These are phyloP conservation scores for Scleroderma bovista DNA, from an alignment of 768 basidiomycete species.

Conservation along the genomic window DNA sequence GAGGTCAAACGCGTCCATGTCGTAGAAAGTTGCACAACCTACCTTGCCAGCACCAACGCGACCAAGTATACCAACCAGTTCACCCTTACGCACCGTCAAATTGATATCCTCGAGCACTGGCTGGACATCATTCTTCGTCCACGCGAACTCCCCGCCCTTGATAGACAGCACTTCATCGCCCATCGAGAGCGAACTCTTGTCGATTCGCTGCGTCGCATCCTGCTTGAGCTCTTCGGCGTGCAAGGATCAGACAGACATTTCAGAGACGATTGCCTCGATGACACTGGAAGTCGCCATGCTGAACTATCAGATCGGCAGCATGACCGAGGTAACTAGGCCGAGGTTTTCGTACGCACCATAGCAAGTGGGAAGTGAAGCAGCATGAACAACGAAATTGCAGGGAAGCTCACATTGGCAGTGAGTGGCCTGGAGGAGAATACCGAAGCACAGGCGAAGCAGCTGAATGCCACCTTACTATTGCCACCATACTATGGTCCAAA, in stretches of 20 bases:
- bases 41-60: constrained; percentile 92
- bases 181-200: constrained; percentile 34
- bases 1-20: neutral
- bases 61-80: constrained; percentile 80
- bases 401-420: constrained; percentile 91
- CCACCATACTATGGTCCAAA: neutral
- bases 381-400: constrained; percentile 89
- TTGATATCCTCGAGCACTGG: constrained; percentile 71
- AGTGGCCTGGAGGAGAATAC: constrained; percentile 57
- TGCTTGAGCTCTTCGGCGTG: constrained; percentile 72
- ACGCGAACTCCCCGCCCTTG: constrained; percentile 73
- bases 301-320: constrained; percentile 41
- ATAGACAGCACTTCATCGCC: constrained; percentile 73
- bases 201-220: constrained; percentile 60
- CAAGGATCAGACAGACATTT: constrained; percentile 68
- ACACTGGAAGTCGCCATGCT: constrained; percentile 71
- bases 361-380: constrained; percentile 81
- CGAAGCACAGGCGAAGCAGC: constrained; percentile 74
- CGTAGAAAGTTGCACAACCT: neutral
- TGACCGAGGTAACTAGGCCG: neutral
- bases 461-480: constrained; percentile 67
- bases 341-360: constrained; percentile 45
- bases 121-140: constrained; percentile 57
- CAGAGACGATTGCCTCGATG: constrained; percentile 82
- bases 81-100: constrained; percentile 72